These are phyloP conservation scores for Letharia columbiana DNA, from an alignment of 495 filamentous ascomycete genomes.

Conservation along the genomic window DNA sequence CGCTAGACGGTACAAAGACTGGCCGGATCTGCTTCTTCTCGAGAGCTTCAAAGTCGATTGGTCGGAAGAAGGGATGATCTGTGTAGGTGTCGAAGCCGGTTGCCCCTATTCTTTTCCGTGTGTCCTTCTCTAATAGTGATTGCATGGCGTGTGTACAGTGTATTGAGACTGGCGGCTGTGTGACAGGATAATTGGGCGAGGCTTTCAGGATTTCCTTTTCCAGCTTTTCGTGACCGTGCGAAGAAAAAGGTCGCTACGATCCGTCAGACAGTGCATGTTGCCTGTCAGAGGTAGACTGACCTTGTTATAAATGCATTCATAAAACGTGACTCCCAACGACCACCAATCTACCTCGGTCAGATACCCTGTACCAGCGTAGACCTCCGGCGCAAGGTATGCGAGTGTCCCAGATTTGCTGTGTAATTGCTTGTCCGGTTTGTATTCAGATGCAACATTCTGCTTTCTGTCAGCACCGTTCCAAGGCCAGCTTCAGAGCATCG, in stretches of 20 bases:
- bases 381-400: conserved; percentile 92
- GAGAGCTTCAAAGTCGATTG: conserved; percentile 75
- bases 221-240: conserved; percentile 70
- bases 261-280: conserved; percentile 27
- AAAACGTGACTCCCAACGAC: conserved; percentile 93
- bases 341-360: conserved; percentile 91
- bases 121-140: conserved; percentile 71
- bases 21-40: conserved; percentile 86
- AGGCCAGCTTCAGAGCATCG: background rate
- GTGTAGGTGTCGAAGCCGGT: conserved; percentile 71
- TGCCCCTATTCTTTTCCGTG: conserved; percentile 69
- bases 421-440: conserved; percentile 68
- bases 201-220: conserved; percentile 75
- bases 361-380: conserved; percentile 84
- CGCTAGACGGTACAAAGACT: conserved; percentile 82
- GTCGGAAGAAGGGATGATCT: conserved; percentile 78
- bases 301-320: conserved; percentile 99
- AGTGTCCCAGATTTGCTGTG: conserved; percentile 95
- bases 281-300: conserved; percentile 37
- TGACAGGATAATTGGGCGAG: conserved; percentile 78
- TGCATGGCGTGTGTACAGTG: conserved; percentile 79
- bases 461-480: conserved; percentile 15
- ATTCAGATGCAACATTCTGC: conserved; percentile 94
- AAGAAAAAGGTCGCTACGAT: conserved; percentile 76
- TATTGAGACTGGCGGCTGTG: conserved; percentile 77